Percentiles rank a stretch among this genome's conserved stretches.
Conservation (phyloP, 2,329 filamentous ascomycete species). For the Xylariaceae sp. region DNA sequence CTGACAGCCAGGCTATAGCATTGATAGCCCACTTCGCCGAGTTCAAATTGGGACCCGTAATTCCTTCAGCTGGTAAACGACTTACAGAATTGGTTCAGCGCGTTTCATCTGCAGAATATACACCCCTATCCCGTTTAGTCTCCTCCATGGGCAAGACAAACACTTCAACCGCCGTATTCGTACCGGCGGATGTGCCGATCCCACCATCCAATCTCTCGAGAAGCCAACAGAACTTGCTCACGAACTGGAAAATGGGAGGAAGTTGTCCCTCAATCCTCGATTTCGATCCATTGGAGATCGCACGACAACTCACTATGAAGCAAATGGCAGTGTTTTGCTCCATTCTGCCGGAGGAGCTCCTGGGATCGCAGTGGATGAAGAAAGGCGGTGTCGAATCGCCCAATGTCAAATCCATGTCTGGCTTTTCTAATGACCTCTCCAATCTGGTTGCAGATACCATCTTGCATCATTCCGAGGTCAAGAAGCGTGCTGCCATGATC, state of each 20-base stretch:
- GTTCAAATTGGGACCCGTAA: constrained; percentile 59
- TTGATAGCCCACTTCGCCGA: constrained; percentile 79
- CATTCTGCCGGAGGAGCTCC: constrained; percentile 86
- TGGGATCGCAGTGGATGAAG: constrained; percentile 93
- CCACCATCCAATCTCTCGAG: constrained; percentile 69
- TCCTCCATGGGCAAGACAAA: constrained; percentile 87
- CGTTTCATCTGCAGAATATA: constrained; percentile 67
- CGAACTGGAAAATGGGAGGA: constrained; percentile 71
- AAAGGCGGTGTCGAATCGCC: constrained; percentile 72
- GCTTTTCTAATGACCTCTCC: constrained; percentile 84
- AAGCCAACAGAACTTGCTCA: constrained; percentile 69
- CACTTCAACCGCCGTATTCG: constrained; percentile 66
- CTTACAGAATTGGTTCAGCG: constrained; percentile 75
- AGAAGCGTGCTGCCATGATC: constrained; percentile 84
- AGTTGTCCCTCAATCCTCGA: constrained; percentile 72
- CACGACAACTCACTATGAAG: constrained; percentile 87
- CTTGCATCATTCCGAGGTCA: constrained; percentile 79
- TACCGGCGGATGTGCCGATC: constrained; percentile 66
- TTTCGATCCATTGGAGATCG: constrained; percentile 86
- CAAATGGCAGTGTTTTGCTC: constrained; percentile 88
- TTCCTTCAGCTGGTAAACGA: constrained; percentile 77
- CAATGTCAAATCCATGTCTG: constrained; percentile 92
- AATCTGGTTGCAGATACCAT: constrained; percentile 93
- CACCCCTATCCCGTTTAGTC: constrained; percentile 75
- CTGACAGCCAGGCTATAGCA: constrained; percentile 70